Evolutionary conservation across 225 moss, liverwort and hornwort species (phyloP).

Genomic region (Climacium dendroides): DNA sequence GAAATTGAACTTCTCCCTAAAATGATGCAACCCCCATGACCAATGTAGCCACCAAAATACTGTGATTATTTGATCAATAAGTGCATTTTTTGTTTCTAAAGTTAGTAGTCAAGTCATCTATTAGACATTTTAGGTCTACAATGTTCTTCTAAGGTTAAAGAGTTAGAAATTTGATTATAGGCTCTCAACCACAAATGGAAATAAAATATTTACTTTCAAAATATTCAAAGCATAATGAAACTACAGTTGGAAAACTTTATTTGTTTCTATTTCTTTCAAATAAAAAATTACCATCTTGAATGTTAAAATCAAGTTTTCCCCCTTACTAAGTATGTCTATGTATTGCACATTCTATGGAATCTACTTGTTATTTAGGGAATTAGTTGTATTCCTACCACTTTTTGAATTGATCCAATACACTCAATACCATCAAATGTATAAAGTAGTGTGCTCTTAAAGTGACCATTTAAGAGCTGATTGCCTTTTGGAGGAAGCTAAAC

Average conservation of each 20-base stretch:
- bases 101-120: no score
- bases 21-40: no score
- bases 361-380: not conserved
- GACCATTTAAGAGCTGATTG: no score
- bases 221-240: not conserved
- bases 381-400: no score
- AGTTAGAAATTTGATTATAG: not conserved
- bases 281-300: not conserved
- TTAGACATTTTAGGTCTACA: no score
- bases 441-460: no score
- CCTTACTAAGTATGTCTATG: accelerated
- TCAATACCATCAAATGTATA: no score
- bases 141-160: no score
- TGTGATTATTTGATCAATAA: no score
- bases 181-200: not conserved
- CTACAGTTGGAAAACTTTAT: not conserved
- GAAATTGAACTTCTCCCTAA: not conserved
- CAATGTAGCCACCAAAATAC: not conserved
- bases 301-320: not conserved
- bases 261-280: not conserved
- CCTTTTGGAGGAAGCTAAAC: no score
- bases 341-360: not conserved
- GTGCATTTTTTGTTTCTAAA: no score
- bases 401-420: no score
- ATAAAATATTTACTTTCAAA: not conserved